Base-by-base conservation (phyloP, 2,329 filamentous ascomycete species). In the Fusarium denticulatum region DNA sequence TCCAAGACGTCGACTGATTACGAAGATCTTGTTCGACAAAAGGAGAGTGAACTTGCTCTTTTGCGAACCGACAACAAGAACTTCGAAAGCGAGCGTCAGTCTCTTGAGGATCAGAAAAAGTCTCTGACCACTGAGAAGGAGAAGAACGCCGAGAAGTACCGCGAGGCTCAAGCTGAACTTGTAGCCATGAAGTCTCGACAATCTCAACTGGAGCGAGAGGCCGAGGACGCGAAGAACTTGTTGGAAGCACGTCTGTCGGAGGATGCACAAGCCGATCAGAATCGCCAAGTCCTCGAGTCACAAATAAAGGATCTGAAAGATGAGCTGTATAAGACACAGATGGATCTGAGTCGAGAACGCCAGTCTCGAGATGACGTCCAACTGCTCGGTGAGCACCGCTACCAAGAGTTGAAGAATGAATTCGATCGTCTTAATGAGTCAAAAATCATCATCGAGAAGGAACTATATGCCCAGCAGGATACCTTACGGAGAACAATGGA, bases 371-470 rank as follows among this genome's bases (percentile, higher is more conserved):
- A 98, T 75, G 96, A 99, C 79, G 95, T 98, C 32, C 92, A 96
- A 72, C 90, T 97, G 75, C 92, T 98, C 64, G 91, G 94, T 9
- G 95, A 98, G 76, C 95, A 97, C 83, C 97, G 96, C 80, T 94
- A 92, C 77, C 87, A 93, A 49, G 90, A 92, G 57, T 86, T 99
- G 68, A 92, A 95, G 80, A 91, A 95, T 32, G 95, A 98, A 74
- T 97, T 91, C 76, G 92, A 97, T 56, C 89, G 90, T 39, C 87
- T 98, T 39, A 97, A 97, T 77, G 95, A 98, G 72, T 92, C 94
- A 34, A 99, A 99, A 82, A 97, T 98, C 77, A 97, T 92, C 52
- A 97, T 99, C 72, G 96, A 99, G 82, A 98, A 98, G 82, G 96
- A 98, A 82, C 92, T 99, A 81, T 98, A 98, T 80, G 92, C 94